A percentile compares a stretch with the other conserved stretches of the same genome.
phyloP scores from a whole-genome alignment of 352 stramenopile species.

The Stephanocyclus meneghinianus region DNA sequence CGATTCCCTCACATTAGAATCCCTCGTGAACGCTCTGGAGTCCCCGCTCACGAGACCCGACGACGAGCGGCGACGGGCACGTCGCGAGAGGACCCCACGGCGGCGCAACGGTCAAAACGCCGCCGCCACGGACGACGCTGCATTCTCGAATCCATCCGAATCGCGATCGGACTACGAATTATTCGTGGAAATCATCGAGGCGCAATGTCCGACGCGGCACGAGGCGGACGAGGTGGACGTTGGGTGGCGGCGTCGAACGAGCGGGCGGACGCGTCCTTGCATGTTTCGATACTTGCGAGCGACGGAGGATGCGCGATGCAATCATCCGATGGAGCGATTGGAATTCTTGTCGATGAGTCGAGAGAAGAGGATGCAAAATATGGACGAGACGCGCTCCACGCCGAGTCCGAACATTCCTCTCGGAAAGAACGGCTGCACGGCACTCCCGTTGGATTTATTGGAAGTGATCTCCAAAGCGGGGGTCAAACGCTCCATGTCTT shows the following conservation, averaged over 20 bases:
- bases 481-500: conserved; percentile 45
- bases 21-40: conserved; percentile 58
- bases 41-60: conserved; percentile 47
- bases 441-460: conserved; percentile 40
- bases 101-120: neutral
- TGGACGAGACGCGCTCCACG: neutral
- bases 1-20: conserved; percentile 44
- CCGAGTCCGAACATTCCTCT: neutral
- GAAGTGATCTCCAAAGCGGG: conserved; percentile 41
- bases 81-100: neutral
- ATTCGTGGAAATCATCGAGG: conserved; percentile 55
- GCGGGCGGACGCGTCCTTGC: conserved; percentile 25
- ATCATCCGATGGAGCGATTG: neutral
- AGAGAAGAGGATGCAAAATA: neutral
- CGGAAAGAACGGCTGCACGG: neutral
- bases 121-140: too few relatives aligned
- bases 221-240: conserved; percentile 31
- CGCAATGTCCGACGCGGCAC: conserved; percentile 1
- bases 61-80: neutral
- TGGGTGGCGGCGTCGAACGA: conserved; percentile 9
- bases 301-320: conserved; percentile 1
- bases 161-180: conserved; percentile 63
- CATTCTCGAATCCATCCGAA: neutral
- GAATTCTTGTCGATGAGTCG: neutral
- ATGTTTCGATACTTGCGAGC: conserved; percentile 53